A percentile compares a stretch with the other conserved stretches of the same genome.
phyloP scores from a whole-genome alignment of 805 yeast genomes.

The Metschnikowia lochheadii region DNA sequence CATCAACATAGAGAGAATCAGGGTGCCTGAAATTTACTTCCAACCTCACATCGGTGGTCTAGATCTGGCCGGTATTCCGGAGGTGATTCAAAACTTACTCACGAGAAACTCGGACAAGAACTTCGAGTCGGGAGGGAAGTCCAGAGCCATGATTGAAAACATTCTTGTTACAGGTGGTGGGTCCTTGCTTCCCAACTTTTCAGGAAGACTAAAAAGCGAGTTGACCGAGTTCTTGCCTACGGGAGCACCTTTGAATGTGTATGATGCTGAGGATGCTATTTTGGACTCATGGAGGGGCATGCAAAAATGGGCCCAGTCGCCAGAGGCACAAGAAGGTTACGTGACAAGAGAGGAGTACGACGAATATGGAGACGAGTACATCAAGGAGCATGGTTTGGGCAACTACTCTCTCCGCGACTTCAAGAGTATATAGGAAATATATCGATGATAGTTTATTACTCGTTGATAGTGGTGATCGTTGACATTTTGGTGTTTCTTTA shows the following conservation, averaged over 20 bases:
- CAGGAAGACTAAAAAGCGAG: constrained; percentile 64
- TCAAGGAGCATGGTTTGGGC: constrained; percentile 81
- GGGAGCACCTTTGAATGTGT: constrained; percentile 55
- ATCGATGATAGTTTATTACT: background rate
- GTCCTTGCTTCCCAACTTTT: constrained; percentile 60
- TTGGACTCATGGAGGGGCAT: constrained; percentile 93
- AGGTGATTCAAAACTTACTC: constrained; percentile 65
- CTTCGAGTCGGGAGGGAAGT: constrained; percentile 52
- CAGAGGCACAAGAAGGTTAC: constrained; percentile 42
- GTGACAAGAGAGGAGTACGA: constrained; percentile 72
- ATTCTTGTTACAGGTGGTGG: constrained; percentile 87
- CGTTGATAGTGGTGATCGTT: no score
- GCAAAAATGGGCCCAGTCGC: constrained; percentile 67
- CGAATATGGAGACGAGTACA: constrained; percentile 86
- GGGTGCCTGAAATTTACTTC: constrained; percentile 88
- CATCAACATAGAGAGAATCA: constrained; percentile 82
- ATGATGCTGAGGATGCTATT: constrained; percentile 62
- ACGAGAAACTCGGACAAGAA: constrained; percentile 55
- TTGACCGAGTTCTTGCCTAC: constrained; percentile 68
- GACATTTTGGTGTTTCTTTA: background rate
- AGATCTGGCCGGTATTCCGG: constrained; percentile 93
- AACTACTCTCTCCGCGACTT: constrained; percentile 40
- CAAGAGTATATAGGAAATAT: background rate
- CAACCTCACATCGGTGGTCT: constrained; percentile 93
- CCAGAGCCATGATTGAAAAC: constrained; percentile 52